Base-by-base conservation (phyloP, 768 basidiomycete species). In the Amanita thiersii region DNA sequence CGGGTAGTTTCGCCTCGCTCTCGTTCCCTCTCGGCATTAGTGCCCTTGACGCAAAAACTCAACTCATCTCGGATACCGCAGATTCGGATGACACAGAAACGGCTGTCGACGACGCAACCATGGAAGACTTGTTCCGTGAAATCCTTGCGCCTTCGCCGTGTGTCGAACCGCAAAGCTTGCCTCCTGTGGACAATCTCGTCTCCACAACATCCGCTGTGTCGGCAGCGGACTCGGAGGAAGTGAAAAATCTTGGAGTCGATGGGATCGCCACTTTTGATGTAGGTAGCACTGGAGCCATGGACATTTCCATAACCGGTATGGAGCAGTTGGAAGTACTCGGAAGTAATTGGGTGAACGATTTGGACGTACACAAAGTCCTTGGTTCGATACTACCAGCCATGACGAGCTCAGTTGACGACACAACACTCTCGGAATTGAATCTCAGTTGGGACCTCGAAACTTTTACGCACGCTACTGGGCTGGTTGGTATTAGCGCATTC, bases 101-200 rank as follows among this genome's bases (percentile, higher is more conserved):
- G 40, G 48, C 50, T 38, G 64, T 76, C 58, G 77, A 80, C 56
- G 78, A 76, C 56, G 65, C 68, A 49, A 65, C 73, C 47, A 81
- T 83, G 76, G 79, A 84, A 50, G 68, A 69, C 50, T 65, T 84
- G 59, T 69, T 83, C 68, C 69, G 74, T 48, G 79, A 84, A 62
- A 81, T 85, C 61, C 71, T 82, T 64, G 71, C 70, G 55, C 61
- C 72, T 47, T 70, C 75, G 48, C 63, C 67, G 54, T 52, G 58
- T 47, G 31, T 50, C 37, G 52, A 60, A 37, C 20, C 57, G 51
- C 45, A 53, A 50, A 38, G 48, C 38, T 30, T 47, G 46, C 47
- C 54, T 47, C 47, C 47, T 52, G 43, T 54, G 47, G 54, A 36
- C 39, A 39, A 43, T 31, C 46, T 54, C 46, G 44, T 46, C 48